These are phyloP conservation scores for Pharus latifolius DNA, from an alignment of 176 grass and related monocot genomes.

Conservation along the genomic window DNA sequence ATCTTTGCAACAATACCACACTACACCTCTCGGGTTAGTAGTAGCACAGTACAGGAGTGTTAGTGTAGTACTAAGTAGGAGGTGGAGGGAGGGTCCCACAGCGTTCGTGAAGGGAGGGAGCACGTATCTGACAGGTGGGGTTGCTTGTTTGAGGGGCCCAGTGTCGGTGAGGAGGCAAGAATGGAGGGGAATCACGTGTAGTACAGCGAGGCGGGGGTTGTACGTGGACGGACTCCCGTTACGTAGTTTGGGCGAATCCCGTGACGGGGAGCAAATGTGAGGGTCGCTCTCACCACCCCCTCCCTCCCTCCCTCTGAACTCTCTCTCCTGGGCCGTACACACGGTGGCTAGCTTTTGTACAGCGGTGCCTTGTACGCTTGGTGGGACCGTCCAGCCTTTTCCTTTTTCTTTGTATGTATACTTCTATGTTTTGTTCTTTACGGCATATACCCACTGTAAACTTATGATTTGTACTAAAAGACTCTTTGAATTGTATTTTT, in stretches of 20 bases:
- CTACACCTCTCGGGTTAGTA: background rate
- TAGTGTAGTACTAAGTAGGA: constrained; percentile 11
- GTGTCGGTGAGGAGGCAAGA: constrained; percentile 6
- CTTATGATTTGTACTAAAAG: too few relatives aligned
- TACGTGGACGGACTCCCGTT: constrained; percentile 16
- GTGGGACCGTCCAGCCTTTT: too few relatives aligned
- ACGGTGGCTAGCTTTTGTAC: too few relatives aligned
- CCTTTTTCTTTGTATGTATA: too few relatives aligned
- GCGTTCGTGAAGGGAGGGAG: background rate
- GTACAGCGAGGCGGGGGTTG: constrained; percentile 50
- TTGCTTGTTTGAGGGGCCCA: background rate
- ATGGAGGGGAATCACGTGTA: constrained; percentile 37
- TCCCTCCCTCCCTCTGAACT: background rate
- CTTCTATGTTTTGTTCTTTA: too few relatives aligned
- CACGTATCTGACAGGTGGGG: background rate
- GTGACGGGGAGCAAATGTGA: background rate
- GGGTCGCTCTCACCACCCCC: background rate
- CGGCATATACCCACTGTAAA: too few relatives aligned
- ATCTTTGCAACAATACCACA: background rate
- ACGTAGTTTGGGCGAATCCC: constrained; percentile 33
- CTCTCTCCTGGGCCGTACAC: background rate
- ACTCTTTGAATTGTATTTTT: too few relatives aligned
- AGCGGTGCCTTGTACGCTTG: too few relatives aligned
- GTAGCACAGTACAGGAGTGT: constrained; percentile 1
- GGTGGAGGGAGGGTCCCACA: background rate